Base-by-base conservation (phyloP, 2,329 filamentous ascomycete species). In the Hymenoscyphus salicellus region DNA sequence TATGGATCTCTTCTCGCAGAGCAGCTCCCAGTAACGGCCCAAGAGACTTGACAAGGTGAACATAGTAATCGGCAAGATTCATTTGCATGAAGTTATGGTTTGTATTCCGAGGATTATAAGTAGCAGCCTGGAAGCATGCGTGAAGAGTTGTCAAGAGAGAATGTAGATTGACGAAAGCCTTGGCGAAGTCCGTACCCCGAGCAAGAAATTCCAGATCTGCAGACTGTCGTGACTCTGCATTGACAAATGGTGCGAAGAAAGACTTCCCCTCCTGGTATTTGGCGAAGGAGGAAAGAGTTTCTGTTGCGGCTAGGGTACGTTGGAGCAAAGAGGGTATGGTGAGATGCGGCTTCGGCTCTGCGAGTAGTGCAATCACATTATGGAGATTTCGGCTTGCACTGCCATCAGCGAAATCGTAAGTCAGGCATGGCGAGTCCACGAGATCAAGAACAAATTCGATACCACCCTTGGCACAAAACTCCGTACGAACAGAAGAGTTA, bases 31-130 rank as follows among this genome's bases (percentile, higher is more conserved):
- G 84, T 17, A 99, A 79, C 28, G 88, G 87, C 3, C 92, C 93
- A 38, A 98, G 83, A 30, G 87, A 87, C 67, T 86, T 84, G 28
- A 96, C 84, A 43, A 97, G 79, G n/a, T 82, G 78, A 55, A 86
- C 81, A 74, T 96, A 96, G 75, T 92, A 89, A 75, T 98, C 94
- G 36, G 89, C 92, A 26, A 96, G 84, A 73, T 96, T 96, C 70
- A 96, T 84, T 30, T 87, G 84, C 62, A 86, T 87, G 72, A 97
- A 90, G 11, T 89, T 84, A 33, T 86, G 84, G 10, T 80, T 80
- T 60, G 68, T 61, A 55, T 62, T 85, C 82, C 30, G 88, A 85
- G 64, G 92, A 84, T 62, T 86, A 6, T 73, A 72, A 11, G 68
- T 49, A n/a, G 71, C 68, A 23, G 86, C 88, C 59, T 88, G 86